Evolutionary conservation across 768 basidiomycete genomes (phyloP), one percentile per base, ranked within the genome.

Genomic region (Rhizopogon vulgaris): DNA sequence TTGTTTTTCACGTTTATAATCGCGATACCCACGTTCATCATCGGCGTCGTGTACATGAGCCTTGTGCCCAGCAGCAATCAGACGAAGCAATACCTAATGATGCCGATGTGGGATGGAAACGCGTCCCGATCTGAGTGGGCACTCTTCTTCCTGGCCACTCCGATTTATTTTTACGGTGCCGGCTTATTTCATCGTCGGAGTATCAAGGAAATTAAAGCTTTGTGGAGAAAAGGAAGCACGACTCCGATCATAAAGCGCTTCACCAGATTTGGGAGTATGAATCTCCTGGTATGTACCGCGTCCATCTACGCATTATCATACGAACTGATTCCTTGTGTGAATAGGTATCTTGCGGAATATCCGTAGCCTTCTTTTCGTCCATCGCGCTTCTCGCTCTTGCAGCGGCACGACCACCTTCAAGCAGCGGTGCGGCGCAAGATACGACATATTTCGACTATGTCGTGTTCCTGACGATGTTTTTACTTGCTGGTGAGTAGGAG

Each of bases 261-360:
- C 51, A 72, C 82, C 49, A 73, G 77, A 14, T 94, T 92, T 60
- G 91, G 91, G 0, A 88, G 85, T 59, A 94, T 94, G 91, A 90
- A 91, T 63, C 75, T 90, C 17, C 72, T 94, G 22, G 90, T 87
- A 41, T 58, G 64, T 7, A 55, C 64, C 15, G 0, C 6, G 14
- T 22, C 9, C n/a, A 15, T 18, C 3, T 15, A 2, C 22, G 10
- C 17, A 12, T 22, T 22, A 22, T 24, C 18, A 45, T 8, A 8
- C 15, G 3, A 14, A 6, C 25, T 41, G n/a, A 39, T 15, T 32
- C 7, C 25, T 28, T 55, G 27, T 12, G 36, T 36, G 34, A 18
- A 2, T 34, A 76, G 76, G 68, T 78, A 3, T 84, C 85, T 4
- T 70, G 77, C 3, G 86, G 84, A 7, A 87, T 90, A 3, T 81